Conservation (phyloP, 108 stramenopile species). For the Skeletonema potamos region DNA sequence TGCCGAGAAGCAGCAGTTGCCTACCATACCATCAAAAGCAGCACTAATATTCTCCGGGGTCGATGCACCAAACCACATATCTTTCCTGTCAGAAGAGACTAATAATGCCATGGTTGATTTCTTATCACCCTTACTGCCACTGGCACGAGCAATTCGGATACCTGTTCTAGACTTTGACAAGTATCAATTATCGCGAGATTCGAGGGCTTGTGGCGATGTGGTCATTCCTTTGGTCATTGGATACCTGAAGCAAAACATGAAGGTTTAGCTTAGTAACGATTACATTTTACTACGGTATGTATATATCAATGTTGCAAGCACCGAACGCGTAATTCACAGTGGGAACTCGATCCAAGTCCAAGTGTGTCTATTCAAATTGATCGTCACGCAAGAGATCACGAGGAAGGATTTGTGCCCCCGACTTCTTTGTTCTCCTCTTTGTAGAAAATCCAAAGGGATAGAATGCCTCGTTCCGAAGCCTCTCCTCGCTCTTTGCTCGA, state of each 20-base stretch:
- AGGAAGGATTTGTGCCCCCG: not conserved
- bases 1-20: not conserved
- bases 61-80: slow-evolving; percentile 80
- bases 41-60: slow-evolving; percentile 55
- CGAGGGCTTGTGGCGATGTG: slow-evolving; percentile 44
- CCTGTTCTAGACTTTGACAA: slow-evolving; percentile 82
- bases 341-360: not conserved
- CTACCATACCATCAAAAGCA: slow-evolving; percentile 28
- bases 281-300: not conserved
- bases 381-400: not conserved
- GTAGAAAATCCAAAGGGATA: slow-evolving; percentile 12
- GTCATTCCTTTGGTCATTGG: slow-evolving; percentile 55
- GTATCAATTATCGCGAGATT: slow-evolving; percentile 58
- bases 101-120: slow-evolving; percentile 79
- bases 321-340: not conserved
- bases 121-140: slow-evolving; percentile 70
- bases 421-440: not conserved
- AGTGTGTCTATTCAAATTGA: not conserved
- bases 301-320: not conserved
- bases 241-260: slow-evolving; percentile 57
- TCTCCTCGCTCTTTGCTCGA: slow-evolving; percentile 25
- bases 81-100: slow-evolving; percentile 63
- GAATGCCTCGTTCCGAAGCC: slow-evolving; percentile 29
- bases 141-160: slow-evolving; percentile 58
- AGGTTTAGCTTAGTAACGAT: not conserved